phyloP scores from a whole-genome alignment of 371 early-diverging fungal genomes.

The Batkoa obscura region DNA sequence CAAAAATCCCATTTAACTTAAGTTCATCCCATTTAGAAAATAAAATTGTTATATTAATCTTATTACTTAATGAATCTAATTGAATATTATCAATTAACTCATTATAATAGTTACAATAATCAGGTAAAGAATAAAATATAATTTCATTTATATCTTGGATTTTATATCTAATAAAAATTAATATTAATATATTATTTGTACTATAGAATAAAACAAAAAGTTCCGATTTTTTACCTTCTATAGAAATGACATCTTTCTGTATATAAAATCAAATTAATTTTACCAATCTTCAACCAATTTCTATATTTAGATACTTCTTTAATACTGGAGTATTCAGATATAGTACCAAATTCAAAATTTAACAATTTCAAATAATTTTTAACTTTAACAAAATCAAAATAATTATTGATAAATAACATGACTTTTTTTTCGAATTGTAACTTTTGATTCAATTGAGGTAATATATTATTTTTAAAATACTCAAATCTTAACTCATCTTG shows the following conservation, averaged over 20 bases:
- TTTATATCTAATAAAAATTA: conserved; percentile 26
- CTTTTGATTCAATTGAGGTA: conserved; percentile 3
- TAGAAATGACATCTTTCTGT: conserved; percentile 93
- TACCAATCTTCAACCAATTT: conserved; percentile 33
- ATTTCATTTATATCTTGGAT: conserved; percentile 70
- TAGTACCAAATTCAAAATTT: conserved; percentile 43
- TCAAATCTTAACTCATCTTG: conserved; percentile 62
- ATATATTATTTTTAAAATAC: conserved; percentile 55
- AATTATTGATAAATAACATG: conserved; percentile 80
- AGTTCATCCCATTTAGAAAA: conserved; percentile 68
- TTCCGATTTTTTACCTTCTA: conserved; percentile 26
- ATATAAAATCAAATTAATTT: conserved; percentile 51
- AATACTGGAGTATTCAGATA: conserved; percentile 45
- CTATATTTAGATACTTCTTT: conserved; percentile 19
- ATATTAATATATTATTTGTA: not conserved
- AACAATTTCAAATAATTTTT: conserved; percentile 68
- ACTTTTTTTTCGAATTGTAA: conserved; percentile 22
- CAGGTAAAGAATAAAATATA: conserved; percentile 80
- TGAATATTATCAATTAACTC: conserved; percentile 44
- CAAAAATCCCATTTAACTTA: conserved; percentile 76
- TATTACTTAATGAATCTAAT: conserved; percentile 28
- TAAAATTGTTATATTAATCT: conserved; percentile 10
- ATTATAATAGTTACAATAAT: conserved; percentile 66
- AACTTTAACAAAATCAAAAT: conserved; percentile 88
- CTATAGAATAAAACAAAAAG: not conserved